phyloP scores from a whole-genome alignment of 106 monocot species.

The Gastrodia elata region DNA sequence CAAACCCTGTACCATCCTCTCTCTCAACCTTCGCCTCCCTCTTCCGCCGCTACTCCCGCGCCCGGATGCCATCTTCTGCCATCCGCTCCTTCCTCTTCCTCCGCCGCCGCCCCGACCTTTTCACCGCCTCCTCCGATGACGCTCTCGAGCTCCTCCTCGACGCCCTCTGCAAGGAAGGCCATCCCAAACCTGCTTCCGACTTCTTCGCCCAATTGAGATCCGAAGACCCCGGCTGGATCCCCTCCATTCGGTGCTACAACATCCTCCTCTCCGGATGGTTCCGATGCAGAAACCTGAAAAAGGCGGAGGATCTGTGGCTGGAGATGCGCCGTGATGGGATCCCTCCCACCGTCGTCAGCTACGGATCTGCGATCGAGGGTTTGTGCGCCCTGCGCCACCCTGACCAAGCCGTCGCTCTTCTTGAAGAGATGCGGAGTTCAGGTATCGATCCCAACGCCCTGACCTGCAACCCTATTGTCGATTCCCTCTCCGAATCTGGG shows the following conservation, averaged over 20 bases:
- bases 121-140: slow-evolving; percentile 13
- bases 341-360: slow-evolving; percentile 57
- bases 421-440: slow-evolving; percentile 48
- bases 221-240: slow-evolving; percentile 18
- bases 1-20: slow-evolving; percentile 12
- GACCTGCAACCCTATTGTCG: slow-evolving; percentile 65
- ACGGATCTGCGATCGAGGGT: slow-evolving; percentile 65
- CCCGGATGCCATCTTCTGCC: slow-evolving; percentile 38
- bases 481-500: slow-evolving; percentile 49
- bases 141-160: slow-evolving; percentile 45
- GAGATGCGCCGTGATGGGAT: slow-evolving; percentile 35
- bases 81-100: slow-evolving; percentile 24
- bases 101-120: slow-evolving; percentile 2
- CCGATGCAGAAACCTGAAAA: slow-evolving; percentile 31
- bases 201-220: slow-evolving; percentile 2
- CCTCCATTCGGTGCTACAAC: slow-evolving; percentile 43
- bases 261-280: slow-evolving; percentile 76
- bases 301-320: slow-evolving; percentile 43
- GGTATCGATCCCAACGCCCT: slow-evolving; percentile 40
- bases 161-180: slow-evolving; percentile 74
- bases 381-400: slow-evolving; percentile 50
- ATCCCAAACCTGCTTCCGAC: slow-evolving; percentile 33
- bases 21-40: slow-evolving; percentile 28
- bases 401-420: slow-evolving; percentile 33
- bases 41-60: slow-evolving; percentile 58